Evolutionary conservation across 495 filamentous ascomycete species (phyloP), one percentile per base, ranked within the genome.

Genomic region (Aspergillus affinis): DNA sequence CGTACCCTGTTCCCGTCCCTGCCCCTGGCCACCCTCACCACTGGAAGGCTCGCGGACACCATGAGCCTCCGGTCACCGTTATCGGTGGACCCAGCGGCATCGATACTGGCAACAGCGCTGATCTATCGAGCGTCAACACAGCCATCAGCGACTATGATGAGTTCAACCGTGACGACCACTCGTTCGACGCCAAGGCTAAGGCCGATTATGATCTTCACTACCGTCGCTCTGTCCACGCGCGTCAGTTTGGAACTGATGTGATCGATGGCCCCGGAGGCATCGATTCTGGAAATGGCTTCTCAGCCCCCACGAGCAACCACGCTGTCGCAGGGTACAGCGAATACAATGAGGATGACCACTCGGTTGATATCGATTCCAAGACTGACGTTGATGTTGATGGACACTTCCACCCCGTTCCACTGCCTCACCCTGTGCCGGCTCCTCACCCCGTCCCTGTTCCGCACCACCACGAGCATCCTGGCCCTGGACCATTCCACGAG

Each of bases 101-200:
- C 15, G 73, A 76, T 51, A 66, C 64, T 9, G 73, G 70, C 23
- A 69, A 74, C 57, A 26, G 18, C 18, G 69, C 69, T 15, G 58
- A 61, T 32, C 59, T 67, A 48, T 62, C 66, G 6, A 66, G 32
- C 10, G 53, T 45, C 5, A 44, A 55, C 53, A 45, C 18, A 4
- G n/a, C 8, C n/a, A 12, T 21, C 30, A 21, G 13, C 23, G 27
- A 36, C 15, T 21, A 13, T 19, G 21, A n/a, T 4, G 45, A 59
- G 4, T 17, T n/a, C 0, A 36, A 51, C 10, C 17, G 18, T 0
- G 62, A 65, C 18, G 51, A 65, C 55, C 58, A 65, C 52, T 61
- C 62, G 27, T 68, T 65, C 23, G 65, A 49, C 10, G 60, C 69
- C 1, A 63, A 69, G 8, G 62, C 58, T 12, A 36, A 36, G 32